These are phyloP conservation scores for Sarocladium oryzae DNA, from an alignment of 2,329 filamentous ascomycete genomes.

Conservation along the genomic window DNA sequence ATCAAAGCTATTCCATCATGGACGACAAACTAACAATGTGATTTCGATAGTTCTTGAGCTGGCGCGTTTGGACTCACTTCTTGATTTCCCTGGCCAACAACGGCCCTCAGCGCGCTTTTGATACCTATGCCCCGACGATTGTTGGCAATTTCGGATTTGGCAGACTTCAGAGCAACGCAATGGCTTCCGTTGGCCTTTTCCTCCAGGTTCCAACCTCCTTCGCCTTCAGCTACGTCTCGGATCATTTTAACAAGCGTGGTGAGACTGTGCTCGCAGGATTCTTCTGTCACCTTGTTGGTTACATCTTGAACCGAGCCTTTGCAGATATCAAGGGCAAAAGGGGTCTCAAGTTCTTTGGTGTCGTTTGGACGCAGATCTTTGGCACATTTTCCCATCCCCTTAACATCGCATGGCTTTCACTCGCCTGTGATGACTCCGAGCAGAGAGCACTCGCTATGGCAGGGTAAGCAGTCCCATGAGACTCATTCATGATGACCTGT, in stretches of 20 bases:
- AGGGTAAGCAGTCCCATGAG: slow-evolving; percentile 28
- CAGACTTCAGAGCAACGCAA: slow-evolving; percentile 41
- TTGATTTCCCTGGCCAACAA: slow-evolving; percentile 44
- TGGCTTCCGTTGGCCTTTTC: slow-evolving; percentile 48
- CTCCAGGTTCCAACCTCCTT: slow-evolving; percentile 46
- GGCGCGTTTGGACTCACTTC: slow-evolving; percentile 46
- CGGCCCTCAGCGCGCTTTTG: slow-evolving; percentile 38
- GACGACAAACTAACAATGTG: no score
- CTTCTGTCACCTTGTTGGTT: slow-evolving; percentile 40
- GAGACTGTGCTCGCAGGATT: slow-evolving; percentile 46
- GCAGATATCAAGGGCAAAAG: slow-evolving; percentile 32
- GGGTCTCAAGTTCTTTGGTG: slow-evolving; percentile 44
- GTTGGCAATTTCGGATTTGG: slow-evolving; percentile 46
- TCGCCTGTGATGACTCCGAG: slow-evolving; percentile 49
- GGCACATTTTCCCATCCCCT: slow-evolving; percentile 49
- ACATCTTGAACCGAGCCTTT: slow-evolving; percentile 48
- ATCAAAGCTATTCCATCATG: no score
- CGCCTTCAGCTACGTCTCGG: slow-evolving; percentile 44
- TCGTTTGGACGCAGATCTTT: slow-evolving; percentile 49
- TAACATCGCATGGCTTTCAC: slow-evolving; percentile 54
- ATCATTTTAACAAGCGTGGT: slow-evolving; percentile 42
- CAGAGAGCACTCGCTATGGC: slow-evolving; percentile 55
- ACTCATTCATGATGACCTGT: background rate
- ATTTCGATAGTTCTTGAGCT: slow-evolving; percentile 41
- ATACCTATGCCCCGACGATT: slow-evolving; percentile 48